Conservation (phyloP, 768 basidiomycete species). For the Coprinopsis strossmayeri region DNA sequence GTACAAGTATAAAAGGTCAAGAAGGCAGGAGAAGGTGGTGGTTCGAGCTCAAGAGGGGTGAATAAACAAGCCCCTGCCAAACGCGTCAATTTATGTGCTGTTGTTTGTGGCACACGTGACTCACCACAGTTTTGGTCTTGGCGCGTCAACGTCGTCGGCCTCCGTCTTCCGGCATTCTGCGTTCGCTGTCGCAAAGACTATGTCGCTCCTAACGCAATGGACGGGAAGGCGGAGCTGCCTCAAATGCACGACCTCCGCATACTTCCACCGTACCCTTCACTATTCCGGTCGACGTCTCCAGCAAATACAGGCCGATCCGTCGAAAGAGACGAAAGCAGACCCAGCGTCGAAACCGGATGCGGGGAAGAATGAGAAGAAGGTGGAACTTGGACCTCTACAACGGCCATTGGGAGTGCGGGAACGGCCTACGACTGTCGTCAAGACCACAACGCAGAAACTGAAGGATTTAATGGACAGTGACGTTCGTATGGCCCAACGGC, state of each 20-base stretch:
- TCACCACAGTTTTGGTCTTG: neutral
- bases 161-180: neutral
- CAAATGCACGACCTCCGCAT: neutral
- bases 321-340: neutral
- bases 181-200: neutral
- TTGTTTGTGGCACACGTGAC: neutral
- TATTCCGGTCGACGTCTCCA: neutral
- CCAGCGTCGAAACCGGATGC: neutral
- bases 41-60: neutral
- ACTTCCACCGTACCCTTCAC: neutral
- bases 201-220: constrained; percentile 1
- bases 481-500: constrained; percentile 60
- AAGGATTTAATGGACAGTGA: constrained; percentile 71
- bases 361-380: constrained; percentile 6
- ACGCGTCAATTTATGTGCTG: constrained; percentile 4
- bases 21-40: neutral
- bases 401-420: constrained; percentile 75
- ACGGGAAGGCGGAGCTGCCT: neutral
- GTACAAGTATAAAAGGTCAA: neutral
- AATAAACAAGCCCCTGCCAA: neutral
- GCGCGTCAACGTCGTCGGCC: neutral
- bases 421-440: constrained; percentile 53
- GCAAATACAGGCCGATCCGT: neutral
- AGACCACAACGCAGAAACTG: constrained; percentile 54
- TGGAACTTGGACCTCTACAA: constrained; percentile 33